Percentiles rank a stretch among this genome's conserved stretches.
Conservation (phyloP, 1,284 basidiomycete species). For the Cryptococcus sp. region DNA sequence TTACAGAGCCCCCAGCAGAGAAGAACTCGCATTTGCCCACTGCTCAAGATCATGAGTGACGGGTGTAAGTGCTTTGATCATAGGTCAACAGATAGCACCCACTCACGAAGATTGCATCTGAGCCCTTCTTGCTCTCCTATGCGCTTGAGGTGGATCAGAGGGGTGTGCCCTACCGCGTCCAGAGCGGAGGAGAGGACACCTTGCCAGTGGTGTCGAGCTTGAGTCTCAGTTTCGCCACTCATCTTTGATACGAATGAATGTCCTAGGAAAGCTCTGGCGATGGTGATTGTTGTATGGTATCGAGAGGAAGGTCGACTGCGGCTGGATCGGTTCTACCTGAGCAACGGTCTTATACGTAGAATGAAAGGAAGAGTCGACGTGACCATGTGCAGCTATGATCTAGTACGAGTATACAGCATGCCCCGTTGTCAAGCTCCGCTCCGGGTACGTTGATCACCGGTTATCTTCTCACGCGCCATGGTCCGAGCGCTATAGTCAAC, state of each 20-base stretch:
- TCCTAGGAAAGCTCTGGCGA: no score
- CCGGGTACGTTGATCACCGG: background rate
- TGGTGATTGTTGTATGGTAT: no score
- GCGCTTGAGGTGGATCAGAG: slow-evolving; percentile 81
- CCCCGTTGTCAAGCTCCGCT: background rate
- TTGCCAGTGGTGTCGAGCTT: slow-evolving; percentile 44
- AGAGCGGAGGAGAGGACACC: slow-evolving; percentile 73
- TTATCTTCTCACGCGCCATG: background rate
- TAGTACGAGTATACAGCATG: no score
- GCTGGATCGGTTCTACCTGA: no score
- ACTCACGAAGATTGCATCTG: slow-evolving; percentile 86
- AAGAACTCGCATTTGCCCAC: slow-evolving; percentile 90
- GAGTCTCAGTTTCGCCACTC: slow-evolving; percentile 9
- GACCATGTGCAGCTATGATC: no score
- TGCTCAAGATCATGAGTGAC: slow-evolving; percentile 39
- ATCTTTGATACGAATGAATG: background rate
- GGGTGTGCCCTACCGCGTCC: slow-evolving; percentile 85
- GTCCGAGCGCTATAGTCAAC: no score
- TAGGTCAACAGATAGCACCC: background rate
- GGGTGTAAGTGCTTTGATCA: no score
- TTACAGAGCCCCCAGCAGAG: slow-evolving; percentile 90
- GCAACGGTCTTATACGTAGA: no score
- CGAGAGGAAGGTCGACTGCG: no score
- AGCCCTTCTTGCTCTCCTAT: slow-evolving; percentile 74
- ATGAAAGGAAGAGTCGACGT: no score